Conservation (phyloP, 768 basidiomycete species). For the Leccinum uliginosum region DNA sequence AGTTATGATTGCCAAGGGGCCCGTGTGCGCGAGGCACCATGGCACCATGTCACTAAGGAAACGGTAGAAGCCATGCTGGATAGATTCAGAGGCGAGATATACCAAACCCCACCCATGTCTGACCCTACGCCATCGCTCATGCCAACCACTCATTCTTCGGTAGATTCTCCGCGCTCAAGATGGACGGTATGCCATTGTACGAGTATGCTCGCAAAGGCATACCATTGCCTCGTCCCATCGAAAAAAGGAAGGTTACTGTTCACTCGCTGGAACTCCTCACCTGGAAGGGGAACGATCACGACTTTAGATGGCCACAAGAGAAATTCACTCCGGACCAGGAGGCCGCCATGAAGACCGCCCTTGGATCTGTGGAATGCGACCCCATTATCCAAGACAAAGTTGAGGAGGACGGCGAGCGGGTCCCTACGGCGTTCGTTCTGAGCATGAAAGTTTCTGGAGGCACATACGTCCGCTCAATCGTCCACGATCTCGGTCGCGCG, state of each 20-base stretch:
- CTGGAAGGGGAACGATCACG: constrained; percentile 76
- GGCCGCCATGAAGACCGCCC: constrained; percentile 60
- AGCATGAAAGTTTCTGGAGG: constrained; percentile 94
- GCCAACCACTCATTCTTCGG: constrained; percentile 4
- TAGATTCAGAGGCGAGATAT: constrained; percentile 80
- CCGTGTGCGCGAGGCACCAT: constrained; percentile 69
- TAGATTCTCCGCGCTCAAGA: constrained; percentile 97
- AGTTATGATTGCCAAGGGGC: constrained; percentile 90
- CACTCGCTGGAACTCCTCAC: constrained; percentile 73
- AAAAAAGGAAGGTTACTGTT: constrained; percentile 76
- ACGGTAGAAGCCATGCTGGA: constrained; percentile 64
- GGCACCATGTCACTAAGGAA: constrained; percentile 80
- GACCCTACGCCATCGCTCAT: constrained; percentile 9
- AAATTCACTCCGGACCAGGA: constrained; percentile 65
- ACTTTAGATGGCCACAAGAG: constrained; percentile 73
- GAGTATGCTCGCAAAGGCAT: constrained; percentile 92
- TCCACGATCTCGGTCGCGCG: constrained; percentile 85
- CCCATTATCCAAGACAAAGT: constrained; percentile 32
- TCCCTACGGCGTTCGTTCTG: constrained; percentile 78
- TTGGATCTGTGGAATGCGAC: constrained; percentile 45
- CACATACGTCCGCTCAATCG: constrained; percentile 94
- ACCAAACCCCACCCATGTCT: constrained; percentile 91
- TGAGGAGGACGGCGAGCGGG: constrained; percentile 32
- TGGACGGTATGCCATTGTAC: constrained; percentile 94
- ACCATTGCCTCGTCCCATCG: constrained; percentile 92